Evolutionary conservation across 352 stramenopile genomes (phyloP).

Genomic region (Phytophthora pinifolia): DNA sequence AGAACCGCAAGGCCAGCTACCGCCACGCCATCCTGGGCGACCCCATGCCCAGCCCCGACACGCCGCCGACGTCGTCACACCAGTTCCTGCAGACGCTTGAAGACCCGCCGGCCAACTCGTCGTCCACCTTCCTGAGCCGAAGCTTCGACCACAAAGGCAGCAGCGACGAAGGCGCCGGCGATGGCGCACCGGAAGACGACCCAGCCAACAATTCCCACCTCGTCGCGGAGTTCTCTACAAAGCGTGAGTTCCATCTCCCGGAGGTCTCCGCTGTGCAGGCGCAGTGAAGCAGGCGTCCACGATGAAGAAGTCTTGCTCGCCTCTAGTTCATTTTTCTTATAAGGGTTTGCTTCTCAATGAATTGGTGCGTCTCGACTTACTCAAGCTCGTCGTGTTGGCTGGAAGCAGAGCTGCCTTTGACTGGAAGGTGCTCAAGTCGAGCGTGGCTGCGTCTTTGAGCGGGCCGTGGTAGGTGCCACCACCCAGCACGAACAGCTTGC

Average conservation of each 20-base stretch:
- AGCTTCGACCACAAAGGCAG: conserved; percentile 52
- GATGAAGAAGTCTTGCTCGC: not conserved
- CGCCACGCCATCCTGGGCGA: conserved; percentile 70
- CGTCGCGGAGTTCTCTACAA: conserved; percentile 51
- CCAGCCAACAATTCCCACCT: conserved; percentile 47
- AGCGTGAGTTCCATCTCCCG: conserved; percentile 21
- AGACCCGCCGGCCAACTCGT: conserved; percentile 55
- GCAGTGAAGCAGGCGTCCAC: conserved; percentile 8
- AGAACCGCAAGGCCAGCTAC: conserved; percentile 80
- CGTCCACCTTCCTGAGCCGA: conserved; percentile 55
- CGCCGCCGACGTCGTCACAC: conserved; percentile 37
- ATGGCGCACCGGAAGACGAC: conserved; percentile 57
- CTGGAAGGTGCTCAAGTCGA: conserved; percentile 46
- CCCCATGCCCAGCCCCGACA: conserved; percentile 48
- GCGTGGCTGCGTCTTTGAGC: conserved; percentile 48
- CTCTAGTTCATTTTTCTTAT: conserved; percentile 23
- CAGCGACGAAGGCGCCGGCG: conserved; percentile 18
- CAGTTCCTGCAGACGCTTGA: conserved; percentile 60
- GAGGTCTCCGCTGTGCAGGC: conserved; percentile 16
- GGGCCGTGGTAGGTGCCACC: conserved; percentile 64
- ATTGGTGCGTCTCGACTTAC: conserved; percentile 11
- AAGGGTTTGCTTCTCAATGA: conserved; percentile 24
- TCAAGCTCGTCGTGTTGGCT: not conserved
- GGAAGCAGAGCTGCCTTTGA: conserved; percentile 11
- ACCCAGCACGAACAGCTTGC: conserved; percentile 53